phyloP scores from a whole-genome alignment of 805 yeast species.

The Kregervanrija fluxuum region DNA sequence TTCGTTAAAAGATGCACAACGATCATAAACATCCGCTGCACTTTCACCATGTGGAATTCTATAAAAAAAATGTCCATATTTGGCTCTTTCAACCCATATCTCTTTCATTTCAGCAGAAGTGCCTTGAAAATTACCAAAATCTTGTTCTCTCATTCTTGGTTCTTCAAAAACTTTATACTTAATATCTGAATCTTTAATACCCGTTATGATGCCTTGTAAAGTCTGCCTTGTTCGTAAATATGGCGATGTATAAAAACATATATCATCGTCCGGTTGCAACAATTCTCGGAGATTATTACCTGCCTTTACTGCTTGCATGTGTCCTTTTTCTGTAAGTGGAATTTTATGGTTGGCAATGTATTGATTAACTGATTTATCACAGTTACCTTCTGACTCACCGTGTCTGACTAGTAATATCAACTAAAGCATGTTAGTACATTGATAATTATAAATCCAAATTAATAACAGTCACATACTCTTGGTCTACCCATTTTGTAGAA shows the following conservation, averaged over 20 bases:
- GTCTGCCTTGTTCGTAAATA: slow-evolving; percentile 82
- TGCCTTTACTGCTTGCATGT: slow-evolving; percentile 52
- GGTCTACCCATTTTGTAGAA: slow-evolving; percentile 31
- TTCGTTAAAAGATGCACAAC: slow-evolving; percentile 87
- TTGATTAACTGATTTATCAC: slow-evolving; percentile 74
- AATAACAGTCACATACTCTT: slow-evolving; percentile 26
- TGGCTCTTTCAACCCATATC: slow-evolving; percentile 78
- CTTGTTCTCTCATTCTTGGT: slow-evolving; percentile 90
- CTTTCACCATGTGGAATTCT: slow-evolving; percentile 91
- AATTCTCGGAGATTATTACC: slow-evolving; percentile 38
- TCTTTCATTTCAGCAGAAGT: slow-evolving; percentile 67
- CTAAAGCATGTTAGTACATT: slow-evolving; percentile 16
- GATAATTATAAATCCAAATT: slow-evolving; percentile 5
- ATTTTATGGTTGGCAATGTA: slow-evolving; percentile 76
- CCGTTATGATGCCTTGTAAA: slow-evolving; percentile 58
- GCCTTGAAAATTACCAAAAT: slow-evolving; percentile 88
- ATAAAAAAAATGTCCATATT: slow-evolving; percentile 83
- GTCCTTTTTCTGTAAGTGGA: slow-evolving; percentile 66
- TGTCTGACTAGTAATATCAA: slow-evolving; percentile 77
- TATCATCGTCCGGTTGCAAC: slow-evolving; percentile 39
- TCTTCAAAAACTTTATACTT: slow-evolving; percentile 67
- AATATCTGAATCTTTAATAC: slow-evolving; percentile 34
- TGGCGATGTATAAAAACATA: slow-evolving; percentile 81
- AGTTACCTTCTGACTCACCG: slow-evolving; percentile 90
- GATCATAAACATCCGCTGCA: slow-evolving; percentile 92